Base-by-base conservation (phyloP, 2,329 filamentous ascomycete genomes). In the Cordyceps tenuipes region DNA sequence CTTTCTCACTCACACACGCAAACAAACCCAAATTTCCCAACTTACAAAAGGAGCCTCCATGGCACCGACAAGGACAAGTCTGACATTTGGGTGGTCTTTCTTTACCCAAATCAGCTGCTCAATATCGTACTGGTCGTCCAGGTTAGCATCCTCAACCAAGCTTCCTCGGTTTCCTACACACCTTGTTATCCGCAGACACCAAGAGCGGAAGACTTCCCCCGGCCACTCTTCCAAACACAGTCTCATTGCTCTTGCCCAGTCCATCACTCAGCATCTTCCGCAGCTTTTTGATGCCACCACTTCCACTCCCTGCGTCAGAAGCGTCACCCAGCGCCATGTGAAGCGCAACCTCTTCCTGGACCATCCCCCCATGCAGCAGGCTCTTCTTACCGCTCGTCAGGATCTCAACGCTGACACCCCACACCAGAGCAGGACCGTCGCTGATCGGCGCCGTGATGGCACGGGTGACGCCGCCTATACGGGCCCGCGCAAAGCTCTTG, bases 381-480 rank as follows among this genome's bases (percentile, higher is more conserved):
- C 66, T 72, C 17, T 72, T 70, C 46, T 70, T 70, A 21, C 67
- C 70, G 34, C 71, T 69, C 5, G 74, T 76, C 49, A 69, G 68
- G 62, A 79, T 70, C 5, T 73, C 75, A 0, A 70, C 71, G 61
- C 74, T 77, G n/a, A 79, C 72, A 17, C 77, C 77, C 6, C 66
- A 67, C 5, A 73, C 64, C 21, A 74, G 72, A 10, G 66, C 72
- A 7, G 59, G 57, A 26, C 62, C 67, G 29, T 64, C 62, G 26
- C 63, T 55, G 5, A 69, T 29, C 2, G 76, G 77, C 5, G 74
- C 66, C 2, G 76, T 75, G 10, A 80, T 67, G 1, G 75, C 74
- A 53, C 70, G 69, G 4, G 76, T 79, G 19, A 79, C 70, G 19
- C 77, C 77, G 17, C 73, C 76, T 19, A 77, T 67, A 29, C 72